These are phyloP conservation scores for Cornus florida DNA, from an alignment of 148 eudicot genomes.

Conservation along the genomic window DNA sequence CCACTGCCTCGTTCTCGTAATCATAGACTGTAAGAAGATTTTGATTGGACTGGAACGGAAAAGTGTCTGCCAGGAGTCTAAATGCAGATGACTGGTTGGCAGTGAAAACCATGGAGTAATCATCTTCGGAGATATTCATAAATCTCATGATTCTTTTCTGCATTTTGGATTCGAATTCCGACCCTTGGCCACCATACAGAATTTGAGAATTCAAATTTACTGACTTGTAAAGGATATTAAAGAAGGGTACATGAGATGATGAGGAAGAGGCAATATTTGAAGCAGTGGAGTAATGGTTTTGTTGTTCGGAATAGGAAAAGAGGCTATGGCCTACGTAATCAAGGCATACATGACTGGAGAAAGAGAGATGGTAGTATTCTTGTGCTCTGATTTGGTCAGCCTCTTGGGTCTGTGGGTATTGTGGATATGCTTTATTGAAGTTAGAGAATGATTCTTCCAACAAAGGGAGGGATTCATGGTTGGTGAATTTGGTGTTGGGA, in stretches of 20 bases:
- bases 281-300: not conserved
- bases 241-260: slow-evolving; percentile 19
- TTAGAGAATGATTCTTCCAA: slow-evolving; percentile 34
- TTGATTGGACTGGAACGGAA: slow-evolving; percentile 42
- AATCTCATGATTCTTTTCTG: slow-evolving; percentile 44
- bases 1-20: slow-evolving; percentile 56
- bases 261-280: slow-evolving; percentile 35
- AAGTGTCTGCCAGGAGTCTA: slow-evolving; percentile 44
- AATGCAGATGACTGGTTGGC: slow-evolving; percentile 62
- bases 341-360: slow-evolving; percentile 50
- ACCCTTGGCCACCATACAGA: slow-evolving; percentile 20
- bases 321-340: slow-evolving; percentile 77
- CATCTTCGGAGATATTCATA: slow-evolving; percentile 63
- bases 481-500: slow-evolving; percentile 57
- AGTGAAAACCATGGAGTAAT: slow-evolving; percentile 54
- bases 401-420: slow-evolving; percentile 42
- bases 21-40: slow-evolving; percentile 62
- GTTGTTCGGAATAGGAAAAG: slow-evolving; percentile 45
- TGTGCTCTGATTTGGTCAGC: slow-evolving; percentile 56
- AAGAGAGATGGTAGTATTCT: slow-evolving; percentile 52
- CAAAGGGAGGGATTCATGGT: slow-evolving; percentile 72
- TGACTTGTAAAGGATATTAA: slow-evolving; percentile 33
- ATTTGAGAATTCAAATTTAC: slow-evolving; percentile 22
- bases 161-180: slow-evolving; percentile 32
- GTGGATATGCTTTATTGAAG: slow-evolving; percentile 50